A percentile compares a stretch with the other conserved stretches of the same genome.
These are phyloP conservation scores for Carex arenaria DNA, from an alignment of 202 grass and related monocot species.

Conservation along the genomic window DNA sequence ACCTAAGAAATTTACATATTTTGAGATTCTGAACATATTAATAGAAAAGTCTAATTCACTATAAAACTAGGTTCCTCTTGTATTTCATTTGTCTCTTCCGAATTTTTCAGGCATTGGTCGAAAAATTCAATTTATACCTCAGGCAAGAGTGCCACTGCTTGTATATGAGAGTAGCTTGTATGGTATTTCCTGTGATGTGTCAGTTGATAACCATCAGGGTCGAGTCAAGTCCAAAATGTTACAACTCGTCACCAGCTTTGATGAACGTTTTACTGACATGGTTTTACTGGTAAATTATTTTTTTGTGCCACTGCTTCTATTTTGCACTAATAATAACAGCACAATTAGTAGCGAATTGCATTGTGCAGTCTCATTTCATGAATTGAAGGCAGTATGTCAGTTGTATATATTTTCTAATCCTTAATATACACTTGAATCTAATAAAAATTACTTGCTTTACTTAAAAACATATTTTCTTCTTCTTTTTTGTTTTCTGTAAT, in stretches of 20 bases:
- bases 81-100: slow-evolving; percentile 13
- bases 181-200: slow-evolving; percentile 85
- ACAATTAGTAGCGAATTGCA: background rate
- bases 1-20: background rate
- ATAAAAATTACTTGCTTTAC: background rate
- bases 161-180: slow-evolving; percentile 51
- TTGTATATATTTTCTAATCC: background rate
- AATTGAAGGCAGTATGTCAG: background rate
- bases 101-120: slow-evolving; percentile 50
- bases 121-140: slow-evolving; percentile 61
- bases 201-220: slow-evolving; percentile 69
- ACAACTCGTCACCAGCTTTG: slow-evolving; percentile 56
- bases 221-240: slow-evolving; percentile 79
- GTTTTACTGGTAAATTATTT: slow-evolving; percentile 71
- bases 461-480: slow-evolving; percentile 1
- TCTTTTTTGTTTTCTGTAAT: slow-evolving; percentile 19
- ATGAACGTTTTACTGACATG: slow-evolving; percentile 83
- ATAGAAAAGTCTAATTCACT: background rate
- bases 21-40: background rate
- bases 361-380: background rate
- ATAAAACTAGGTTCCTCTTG: background rate
- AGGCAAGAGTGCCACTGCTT: slow-evolving; percentile 89
- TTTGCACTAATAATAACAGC: background rate
- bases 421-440: background rate
- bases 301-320: background rate